Percentiles rank a stretch among this genome's conserved stretches.
Evolutionary conservation across 2,329 filamentous ascomycete species (phyloP).

Genomic region (Neonectria ditissima): DNA sequence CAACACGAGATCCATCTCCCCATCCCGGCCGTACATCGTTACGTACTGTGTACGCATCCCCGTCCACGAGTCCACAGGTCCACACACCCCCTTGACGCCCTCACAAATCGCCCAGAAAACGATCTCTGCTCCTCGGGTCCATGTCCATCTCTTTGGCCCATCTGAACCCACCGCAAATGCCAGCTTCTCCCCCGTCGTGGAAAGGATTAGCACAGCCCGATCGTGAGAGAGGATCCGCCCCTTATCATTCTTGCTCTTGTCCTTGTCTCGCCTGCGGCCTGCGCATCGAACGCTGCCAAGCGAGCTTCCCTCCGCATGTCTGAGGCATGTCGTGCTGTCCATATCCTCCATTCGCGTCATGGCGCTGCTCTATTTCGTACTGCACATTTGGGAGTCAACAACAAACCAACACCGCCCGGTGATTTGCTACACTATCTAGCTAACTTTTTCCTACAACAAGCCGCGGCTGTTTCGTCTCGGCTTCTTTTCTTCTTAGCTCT

Average conservation of each 20-base stretch:
- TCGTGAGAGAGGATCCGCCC: slow-evolving; percentile 30
- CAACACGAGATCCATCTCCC: slow-evolving; percentile 5
- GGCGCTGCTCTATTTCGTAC: background rate
- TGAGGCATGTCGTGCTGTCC: background rate
- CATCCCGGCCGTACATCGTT: slow-evolving; percentile 17
- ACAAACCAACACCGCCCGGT: background rate
- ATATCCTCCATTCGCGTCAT: slow-evolving; percentile 2
- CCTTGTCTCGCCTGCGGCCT: slow-evolving; percentile 1
- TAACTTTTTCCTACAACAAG: background rate
- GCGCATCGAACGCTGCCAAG: slow-evolving; percentile 12
- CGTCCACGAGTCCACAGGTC: slow-evolving; percentile 13
- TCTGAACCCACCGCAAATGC: slow-evolving; percentile 29
- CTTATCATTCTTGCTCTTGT: slow-evolving; percentile 21
- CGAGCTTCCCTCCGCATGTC: slow-evolving; percentile 2
- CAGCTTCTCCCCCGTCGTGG: slow-evolving; percentile 34
- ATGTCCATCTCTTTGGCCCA: slow-evolving; percentile 15
- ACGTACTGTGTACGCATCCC: slow-evolving; percentile 4
- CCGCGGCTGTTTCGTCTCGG: slow-evolving; percentile 23
- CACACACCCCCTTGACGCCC: slow-evolving; percentile 7
- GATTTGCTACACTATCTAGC: background rate
- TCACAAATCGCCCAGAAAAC: slow-evolving; percentile 9
- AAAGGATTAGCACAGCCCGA: slow-evolving; percentile 38
- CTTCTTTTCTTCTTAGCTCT: slow-evolving; percentile 11
- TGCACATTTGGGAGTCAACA: background rate
- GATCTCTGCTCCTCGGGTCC: slow-evolving; percentile 17